These are phyloP conservation scores for Ustulina deusta DNA, from an alignment of 2,329 filamentous ascomycete species.

Conservation along the genomic window DNA sequence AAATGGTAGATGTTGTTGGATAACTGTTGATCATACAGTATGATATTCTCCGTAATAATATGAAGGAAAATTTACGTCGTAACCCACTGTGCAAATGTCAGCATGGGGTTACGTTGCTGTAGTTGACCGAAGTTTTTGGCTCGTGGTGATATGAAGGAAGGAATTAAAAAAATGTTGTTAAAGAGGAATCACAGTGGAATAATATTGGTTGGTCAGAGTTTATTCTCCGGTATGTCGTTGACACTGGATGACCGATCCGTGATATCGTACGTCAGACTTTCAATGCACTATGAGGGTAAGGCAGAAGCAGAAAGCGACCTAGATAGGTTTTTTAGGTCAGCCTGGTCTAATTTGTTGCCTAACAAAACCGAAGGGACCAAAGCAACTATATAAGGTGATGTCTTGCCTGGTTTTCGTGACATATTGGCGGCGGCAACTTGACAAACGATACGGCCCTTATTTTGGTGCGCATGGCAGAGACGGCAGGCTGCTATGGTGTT, in stretches of 20 bases:
- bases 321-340: slow-evolving; percentile 1
- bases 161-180: neutral
- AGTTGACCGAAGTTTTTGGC: neutral
- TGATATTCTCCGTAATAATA: neutral
- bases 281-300: slow-evolving; percentile 7
- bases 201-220: neutral
- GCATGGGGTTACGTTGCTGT: neutral
- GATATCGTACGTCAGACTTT: neutral
- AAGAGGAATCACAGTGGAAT: neutral
- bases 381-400: neutral
- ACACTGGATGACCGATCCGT: neutral
- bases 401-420: neutral
- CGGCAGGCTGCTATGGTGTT: neutral
- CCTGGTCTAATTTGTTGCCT: neutral
- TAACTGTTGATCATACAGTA: neutral
- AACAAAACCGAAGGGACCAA: neutral
- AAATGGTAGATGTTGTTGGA: neutral
- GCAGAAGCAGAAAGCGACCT: no score
- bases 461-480: neutral
- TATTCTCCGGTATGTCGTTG: neutral
- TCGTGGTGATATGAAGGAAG: neutral
- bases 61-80: slow-evolving; percentile 2
- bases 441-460: neutral
- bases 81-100: neutral
- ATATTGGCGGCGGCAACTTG: neutral